Base-by-base conservation (phyloP, 73 alveolate species). In the Loxodes magnus region DNA sequence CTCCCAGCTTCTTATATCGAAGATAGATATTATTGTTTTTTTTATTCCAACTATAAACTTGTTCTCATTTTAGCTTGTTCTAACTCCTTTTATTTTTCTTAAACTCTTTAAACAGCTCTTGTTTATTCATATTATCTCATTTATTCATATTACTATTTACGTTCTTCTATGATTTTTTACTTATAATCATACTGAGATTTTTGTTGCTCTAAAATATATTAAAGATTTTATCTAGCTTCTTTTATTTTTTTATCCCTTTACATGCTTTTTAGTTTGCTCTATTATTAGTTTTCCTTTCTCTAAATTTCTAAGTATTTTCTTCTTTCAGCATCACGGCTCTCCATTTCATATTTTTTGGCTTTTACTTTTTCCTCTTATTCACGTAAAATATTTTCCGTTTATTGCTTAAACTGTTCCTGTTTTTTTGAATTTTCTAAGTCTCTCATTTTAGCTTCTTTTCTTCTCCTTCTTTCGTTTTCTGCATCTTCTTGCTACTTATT, bases 381-480 rank as follows among this genome's bases (percentile, higher is more conserved):
- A 1, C 43, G 10, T 16, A 33, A n/a, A n/a, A 33, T 33, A n/a
- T 33, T 12, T 1, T 33, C 43, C 10, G 43, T 33, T 33, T 33
- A n/a, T 33, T 33, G 20, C 14, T 16, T 33, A 33, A 33, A 16
- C 43, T n/a, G 10, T 33, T 33, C 43, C 2, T 33, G 43, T 1
- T 33, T 33, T 33, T 33, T 33, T 33, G 1, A n/a, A 12, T n/a
- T 33, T 33, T 33, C 43, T 1, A 33, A n/a, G 10, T 33, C 43
- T 33, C 43, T 33, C 43, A 33, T 33, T 16, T 33, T 33, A n/a
- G 43, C 43, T 33, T 33, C 43, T 33, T 33, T 33, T 33, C 14
- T 33, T 16, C 43, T 33, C 10, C 10, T 33, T 33, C 14, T 33
- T 1, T 33, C 43, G 1, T 33, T 33, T 16, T 16, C 14, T 16